Conservation (phyloP, 1,139 yeast genomes). For the Suhomyces guaymorum region DNA sequence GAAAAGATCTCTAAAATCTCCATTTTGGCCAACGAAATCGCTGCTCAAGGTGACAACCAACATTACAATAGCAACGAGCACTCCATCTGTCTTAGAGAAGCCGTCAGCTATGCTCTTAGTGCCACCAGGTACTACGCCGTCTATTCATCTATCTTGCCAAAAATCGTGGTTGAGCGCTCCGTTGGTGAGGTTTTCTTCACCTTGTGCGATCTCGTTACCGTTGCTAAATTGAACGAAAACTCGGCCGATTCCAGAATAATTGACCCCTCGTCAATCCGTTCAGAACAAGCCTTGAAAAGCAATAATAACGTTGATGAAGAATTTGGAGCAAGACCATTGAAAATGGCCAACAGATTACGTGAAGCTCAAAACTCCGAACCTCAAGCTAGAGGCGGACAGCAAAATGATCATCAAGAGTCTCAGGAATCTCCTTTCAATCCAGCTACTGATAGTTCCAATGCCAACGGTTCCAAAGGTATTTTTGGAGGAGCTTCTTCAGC, state of each 20-base stretch:
- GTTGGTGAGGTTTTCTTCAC: constrained; percentile 73
- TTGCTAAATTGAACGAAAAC: constrained; percentile 48
- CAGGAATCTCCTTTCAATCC: constrained; percentile 4
- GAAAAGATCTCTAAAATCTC: constrained; percentile 57
- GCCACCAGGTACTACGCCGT: constrained; percentile 76
- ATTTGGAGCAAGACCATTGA: constrained; percentile 57
- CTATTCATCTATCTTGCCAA: constrained; percentile 66
- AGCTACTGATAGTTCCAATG: constrained; percentile 1
- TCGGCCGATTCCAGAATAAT: constrained; percentile 18
- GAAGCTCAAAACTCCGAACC: no score
- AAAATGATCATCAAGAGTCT: no score
- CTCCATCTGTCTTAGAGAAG: constrained; percentile 55
- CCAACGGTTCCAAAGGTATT: constrained; percentile 6
- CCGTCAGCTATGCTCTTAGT: constrained; percentile 76
- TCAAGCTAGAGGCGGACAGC: no score
- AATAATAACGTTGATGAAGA: constrained; percentile 18
- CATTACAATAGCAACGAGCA: constrained; percentile 38
- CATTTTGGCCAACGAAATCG: constrained; percentile 49
- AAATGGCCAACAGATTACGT: constrained; percentile 52
- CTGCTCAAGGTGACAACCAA: constrained; percentile 42
- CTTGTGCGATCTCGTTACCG: constrained; percentile 66
- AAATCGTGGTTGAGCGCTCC: constrained; percentile 73
- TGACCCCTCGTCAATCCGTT: constrained; percentile 5
- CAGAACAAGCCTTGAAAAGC: constrained; percentile 4
- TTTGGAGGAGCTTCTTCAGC: constrained; percentile 4